These are phyloP conservation scores for Ehretia macrophylla DNA, from an alignment of 257 asterid species.

Conservation along the genomic window DNA sequence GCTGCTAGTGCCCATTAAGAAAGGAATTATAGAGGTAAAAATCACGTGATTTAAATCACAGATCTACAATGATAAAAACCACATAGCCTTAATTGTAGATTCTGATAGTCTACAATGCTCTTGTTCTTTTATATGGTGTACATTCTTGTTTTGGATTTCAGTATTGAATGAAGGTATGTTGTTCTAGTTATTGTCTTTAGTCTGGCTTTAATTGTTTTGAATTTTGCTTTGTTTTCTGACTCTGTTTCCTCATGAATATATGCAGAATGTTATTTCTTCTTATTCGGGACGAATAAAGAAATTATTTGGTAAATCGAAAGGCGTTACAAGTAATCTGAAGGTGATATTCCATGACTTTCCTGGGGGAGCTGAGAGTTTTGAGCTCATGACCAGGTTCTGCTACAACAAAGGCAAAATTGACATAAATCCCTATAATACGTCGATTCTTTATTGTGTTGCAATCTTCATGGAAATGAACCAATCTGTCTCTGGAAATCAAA, in stretches of 20 bases:
- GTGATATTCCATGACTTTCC: conserved; percentile 80
- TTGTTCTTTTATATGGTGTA: too few species aligned
- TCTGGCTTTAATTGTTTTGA: background rate
- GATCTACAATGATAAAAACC: too few species aligned
- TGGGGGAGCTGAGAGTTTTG: conserved; percentile 78
- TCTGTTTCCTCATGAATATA: conserved; percentile 7
- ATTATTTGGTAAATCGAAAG: conserved; percentile 47
- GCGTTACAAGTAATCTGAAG: conserved; percentile 33
- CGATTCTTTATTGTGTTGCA: conserved; percentile 50
- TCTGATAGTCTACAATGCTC: too few species aligned
- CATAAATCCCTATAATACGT: conserved; percentile 48
- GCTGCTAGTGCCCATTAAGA: too few species aligned
- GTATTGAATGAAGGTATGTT: background rate
- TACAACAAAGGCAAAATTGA: conserved; percentile 46
- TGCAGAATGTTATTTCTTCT: conserved; percentile 56
- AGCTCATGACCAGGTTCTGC: conserved; percentile 70
- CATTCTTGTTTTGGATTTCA: background rate
- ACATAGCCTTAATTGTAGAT: too few species aligned
- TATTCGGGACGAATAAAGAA: conserved; percentile 53
- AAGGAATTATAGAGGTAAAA: too few species aligned
- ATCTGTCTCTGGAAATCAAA: conserved; percentile 22
- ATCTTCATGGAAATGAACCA: conserved; percentile 68
- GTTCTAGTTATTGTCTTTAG: background rate
- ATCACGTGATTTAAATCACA: too few species aligned
- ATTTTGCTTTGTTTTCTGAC: conserved; percentile 6